Evolutionary conservation across 345 rosid genomes (phyloP).

Genomic region (Populus davidiana): DNA sequence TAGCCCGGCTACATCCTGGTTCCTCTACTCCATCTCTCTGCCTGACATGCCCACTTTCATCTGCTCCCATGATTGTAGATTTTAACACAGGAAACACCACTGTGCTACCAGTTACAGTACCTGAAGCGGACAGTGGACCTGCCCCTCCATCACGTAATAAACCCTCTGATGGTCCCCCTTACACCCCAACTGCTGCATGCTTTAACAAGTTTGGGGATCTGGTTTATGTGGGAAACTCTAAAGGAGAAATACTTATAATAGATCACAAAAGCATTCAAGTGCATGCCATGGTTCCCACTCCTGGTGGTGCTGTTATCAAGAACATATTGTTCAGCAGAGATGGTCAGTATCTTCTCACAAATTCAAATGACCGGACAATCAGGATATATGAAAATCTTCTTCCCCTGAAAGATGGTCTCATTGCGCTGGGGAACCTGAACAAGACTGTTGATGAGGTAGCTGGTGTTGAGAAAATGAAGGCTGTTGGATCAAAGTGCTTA

Average conservation of each 20-base stretch:
- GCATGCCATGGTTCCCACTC: slow-evolving; percentile 62
- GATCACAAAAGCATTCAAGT: slow-evolving; percentile 64
- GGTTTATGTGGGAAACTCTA: slow-evolving; percentile 88
- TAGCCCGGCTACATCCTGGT: slow-evolving; percentile 85
- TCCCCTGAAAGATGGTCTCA: slow-evolving; percentile 62
- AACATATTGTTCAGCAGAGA: slow-evolving; percentile 86
- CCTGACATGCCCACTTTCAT: slow-evolving; percentile 85
- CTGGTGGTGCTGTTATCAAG: slow-evolving; percentile 72
- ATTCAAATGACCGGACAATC: slow-evolving; percentile 85
- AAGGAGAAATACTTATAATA: slow-evolving; percentile 86
- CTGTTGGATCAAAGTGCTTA: slow-evolving; percentile 75
- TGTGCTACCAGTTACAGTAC: slow-evolving; percentile 59
- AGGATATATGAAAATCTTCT: slow-evolving; percentile 92
- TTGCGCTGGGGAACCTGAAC: slow-evolving; percentile 43
- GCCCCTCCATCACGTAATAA: slow-evolving; percentile 67
- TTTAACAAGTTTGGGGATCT: slow-evolving; percentile 92
- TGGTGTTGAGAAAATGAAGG: slow-evolving; percentile 66
- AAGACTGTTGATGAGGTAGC: slow-evolving; percentile 48
- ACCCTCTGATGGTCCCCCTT: slow-evolving; percentile 58
- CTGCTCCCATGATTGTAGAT: slow-evolving; percentile 91
- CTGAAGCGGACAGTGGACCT: slow-evolving; percentile 56
- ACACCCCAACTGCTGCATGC: slow-evolving; percentile 89
- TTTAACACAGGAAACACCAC: slow-evolving; percentile 60
- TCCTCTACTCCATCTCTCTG: slow-evolving; percentile 77
- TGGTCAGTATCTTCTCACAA: slow-evolving; percentile 90